Conservation (phyloP, 306 rosid species). For the Hylodesmum podocarpum region DNA sequence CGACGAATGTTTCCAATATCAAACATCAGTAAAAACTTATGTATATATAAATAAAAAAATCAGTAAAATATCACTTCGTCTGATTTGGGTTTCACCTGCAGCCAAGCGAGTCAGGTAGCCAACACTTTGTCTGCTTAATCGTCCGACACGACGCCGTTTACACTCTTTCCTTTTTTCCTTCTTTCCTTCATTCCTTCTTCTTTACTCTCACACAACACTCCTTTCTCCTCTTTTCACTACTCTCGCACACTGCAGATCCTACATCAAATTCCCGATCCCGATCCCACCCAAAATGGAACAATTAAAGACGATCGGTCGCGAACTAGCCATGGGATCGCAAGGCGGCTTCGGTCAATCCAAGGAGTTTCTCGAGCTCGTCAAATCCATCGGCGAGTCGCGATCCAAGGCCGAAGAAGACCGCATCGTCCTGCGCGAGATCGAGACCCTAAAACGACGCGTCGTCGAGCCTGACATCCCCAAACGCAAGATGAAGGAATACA, state of each 20-base stretch:
- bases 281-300: conserved; percentile 64
- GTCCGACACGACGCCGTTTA: conserved; percentile 19
- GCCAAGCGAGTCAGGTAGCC: background rate
- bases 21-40: too few species aligned
- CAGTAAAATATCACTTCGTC: background rate
- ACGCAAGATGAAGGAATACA: conserved; percentile 97
- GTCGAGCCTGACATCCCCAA: conserved; percentile 83
- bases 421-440: conserved; percentile 84
- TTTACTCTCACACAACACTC: too few species aligned
- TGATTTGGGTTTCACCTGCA: background rate
- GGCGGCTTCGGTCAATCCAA: conserved; percentile 96
- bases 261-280: conserved; percentile 19
- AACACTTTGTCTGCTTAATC: background rate
- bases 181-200: too few species aligned
- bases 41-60: too few species aligned
- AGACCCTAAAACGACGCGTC: conserved; percentile 83
- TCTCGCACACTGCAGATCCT: background rate
- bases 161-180: background rate
- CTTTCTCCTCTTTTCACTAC: too few species aligned
- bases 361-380: conserved; percentile 86
- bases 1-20: too few species aligned
- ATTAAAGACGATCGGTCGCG: conserved; percentile 84
- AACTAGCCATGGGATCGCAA: conserved; percentile 96
- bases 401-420: conserved; percentile 96
- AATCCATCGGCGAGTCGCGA: conserved; percentile 94